These are phyloP conservation scores for Alternaria dauci DNA, from an alignment of 2,329 filamentous ascomycete species.

Conservation along the genomic window DNA sequence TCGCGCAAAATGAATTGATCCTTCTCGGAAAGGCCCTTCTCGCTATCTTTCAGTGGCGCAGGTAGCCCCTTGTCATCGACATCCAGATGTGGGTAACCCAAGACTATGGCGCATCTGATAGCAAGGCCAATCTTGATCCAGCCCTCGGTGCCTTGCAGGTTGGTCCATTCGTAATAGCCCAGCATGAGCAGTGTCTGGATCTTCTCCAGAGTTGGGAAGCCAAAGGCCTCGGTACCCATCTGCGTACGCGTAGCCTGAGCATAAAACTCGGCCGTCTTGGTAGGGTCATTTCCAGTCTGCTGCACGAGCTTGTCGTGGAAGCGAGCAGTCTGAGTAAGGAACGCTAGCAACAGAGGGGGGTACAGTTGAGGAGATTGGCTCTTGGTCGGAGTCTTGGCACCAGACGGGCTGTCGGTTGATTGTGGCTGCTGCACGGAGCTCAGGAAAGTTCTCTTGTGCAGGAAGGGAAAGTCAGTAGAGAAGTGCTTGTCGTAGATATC, in stretches of 20 bases:
- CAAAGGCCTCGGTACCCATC: constrained; percentile 40
- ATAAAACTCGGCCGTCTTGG: constrained; percentile 67
- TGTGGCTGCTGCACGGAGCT: constrained; percentile 36
- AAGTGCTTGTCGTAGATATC: constrained; percentile 76
- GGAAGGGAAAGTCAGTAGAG: constrained; percentile 74
- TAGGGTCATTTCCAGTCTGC: constrained; percentile 19
- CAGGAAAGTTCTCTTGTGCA: constrained; percentile 71
- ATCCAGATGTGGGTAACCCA: constrained; percentile 42
- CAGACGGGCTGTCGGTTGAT: constrained; percentile 45
- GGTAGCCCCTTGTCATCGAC: constrained; percentile 37
- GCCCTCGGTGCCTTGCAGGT: constrained; percentile 67
- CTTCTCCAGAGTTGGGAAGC: constrained; percentile 65
- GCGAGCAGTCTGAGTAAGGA: constrained; percentile 73
- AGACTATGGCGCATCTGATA: constrained; percentile 64
- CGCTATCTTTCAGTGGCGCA: constrained; percentile 5
- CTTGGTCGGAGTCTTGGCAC: constrained; percentile 36
- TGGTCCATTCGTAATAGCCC: constrained; percentile 75
- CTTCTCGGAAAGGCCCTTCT: constrained; percentile 28
- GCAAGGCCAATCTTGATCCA: constrained; percentile 71
- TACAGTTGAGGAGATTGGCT: constrained; percentile 56
- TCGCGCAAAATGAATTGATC: constrained; percentile 67
- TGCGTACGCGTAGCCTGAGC: constrained; percentile 65
- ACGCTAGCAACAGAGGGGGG: constrained; percentile 67
- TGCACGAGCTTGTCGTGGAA: constrained; percentile 66
- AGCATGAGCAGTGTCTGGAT: constrained; percentile 76